phyloP scores from a whole-genome alignment of 164 flowering plant genomes.

The Liquidambar formosana region DNA sequence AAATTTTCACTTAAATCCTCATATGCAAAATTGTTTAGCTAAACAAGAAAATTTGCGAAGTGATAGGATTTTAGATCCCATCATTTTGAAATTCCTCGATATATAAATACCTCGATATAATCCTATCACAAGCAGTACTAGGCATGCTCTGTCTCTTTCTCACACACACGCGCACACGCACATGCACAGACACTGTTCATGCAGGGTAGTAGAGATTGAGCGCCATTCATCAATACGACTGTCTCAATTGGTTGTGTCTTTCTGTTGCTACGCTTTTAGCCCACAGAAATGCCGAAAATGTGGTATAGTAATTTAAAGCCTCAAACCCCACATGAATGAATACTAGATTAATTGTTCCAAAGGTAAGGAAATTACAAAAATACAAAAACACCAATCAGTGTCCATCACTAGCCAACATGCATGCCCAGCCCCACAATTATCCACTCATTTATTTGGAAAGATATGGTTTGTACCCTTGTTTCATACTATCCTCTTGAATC shows the following conservation, averaged over 20 bases:
- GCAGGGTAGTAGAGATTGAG: too few relatives aligned
- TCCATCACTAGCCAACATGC: constrained; percentile 5
- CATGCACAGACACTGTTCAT: too few relatives aligned
- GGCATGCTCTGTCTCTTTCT: too few relatives aligned
- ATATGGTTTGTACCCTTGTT: neutral
- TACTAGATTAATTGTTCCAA: neutral
- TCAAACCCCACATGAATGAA: neutral
- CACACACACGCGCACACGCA: too few relatives aligned
- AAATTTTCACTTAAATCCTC: too few relatives aligned
- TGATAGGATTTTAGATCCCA: too few relatives aligned
- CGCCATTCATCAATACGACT: neutral
- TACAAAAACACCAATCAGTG: neutral
- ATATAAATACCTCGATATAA: too few relatives aligned
- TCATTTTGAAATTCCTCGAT: too few relatives aligned
- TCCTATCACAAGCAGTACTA: too few relatives aligned
- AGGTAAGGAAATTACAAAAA: neutral
- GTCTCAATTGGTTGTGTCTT: neutral
- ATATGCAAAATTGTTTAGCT: too few relatives aligned
- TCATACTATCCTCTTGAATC: neutral
- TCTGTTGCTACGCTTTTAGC: constrained; percentile 9
- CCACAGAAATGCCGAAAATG: neutral
- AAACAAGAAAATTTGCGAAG: too few relatives aligned
- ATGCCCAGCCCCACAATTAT: neutral
- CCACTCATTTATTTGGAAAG: neutral
- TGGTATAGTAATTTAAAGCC: constrained; percentile 2